These are phyloP conservation scores for Corymbia calophylla DNA, from an alignment of 441 rosid species.

Conservation along the genomic window DNA sequence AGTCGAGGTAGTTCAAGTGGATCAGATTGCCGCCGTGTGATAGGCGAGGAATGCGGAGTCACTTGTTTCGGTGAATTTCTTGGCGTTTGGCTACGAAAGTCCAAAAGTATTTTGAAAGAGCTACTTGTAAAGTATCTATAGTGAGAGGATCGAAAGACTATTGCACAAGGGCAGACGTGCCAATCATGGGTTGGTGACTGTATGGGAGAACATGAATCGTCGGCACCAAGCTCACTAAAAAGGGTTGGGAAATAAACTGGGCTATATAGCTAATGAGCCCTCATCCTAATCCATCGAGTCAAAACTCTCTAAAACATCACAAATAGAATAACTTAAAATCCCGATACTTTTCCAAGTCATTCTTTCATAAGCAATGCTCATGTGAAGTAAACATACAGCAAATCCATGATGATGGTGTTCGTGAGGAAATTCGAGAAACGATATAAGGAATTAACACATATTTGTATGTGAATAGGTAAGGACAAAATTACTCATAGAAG, in stretches of 20 bases:
- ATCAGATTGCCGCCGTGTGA: not conserved
- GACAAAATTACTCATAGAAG: not conserved
- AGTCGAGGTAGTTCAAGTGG: fast-evolving
- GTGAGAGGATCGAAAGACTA: not conserved
- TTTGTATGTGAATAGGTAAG: fast-evolving
- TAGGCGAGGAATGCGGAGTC: not conserved
- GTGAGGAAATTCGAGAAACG: not conserved
- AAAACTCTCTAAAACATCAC: not conserved
- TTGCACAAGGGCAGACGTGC: too few relatives aligned
- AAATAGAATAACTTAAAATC: not conserved
- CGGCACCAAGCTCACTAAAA: not conserved
- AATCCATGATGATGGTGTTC: not conserved
- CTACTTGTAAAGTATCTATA: too few relatives aligned
- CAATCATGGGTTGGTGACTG: not conserved
- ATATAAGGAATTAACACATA: not conserved
- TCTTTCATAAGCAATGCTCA: too few relatives aligned
- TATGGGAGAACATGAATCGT: not conserved
- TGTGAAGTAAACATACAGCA: too few relatives aligned
- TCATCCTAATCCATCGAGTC: fast-evolving
- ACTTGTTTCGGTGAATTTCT: not conserved
- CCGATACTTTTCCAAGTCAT: too few relatives aligned
- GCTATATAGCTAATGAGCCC: fast-evolving
- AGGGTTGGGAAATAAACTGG: not conserved
- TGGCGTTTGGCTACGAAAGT: not conserved
- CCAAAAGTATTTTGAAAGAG: too few relatives aligned